Percentiles rank a stretch among this genome's conserved stretches.
phyloP scores from a whole-genome alignment of 805 yeast species.

The Ogataea methanolica region DNA sequence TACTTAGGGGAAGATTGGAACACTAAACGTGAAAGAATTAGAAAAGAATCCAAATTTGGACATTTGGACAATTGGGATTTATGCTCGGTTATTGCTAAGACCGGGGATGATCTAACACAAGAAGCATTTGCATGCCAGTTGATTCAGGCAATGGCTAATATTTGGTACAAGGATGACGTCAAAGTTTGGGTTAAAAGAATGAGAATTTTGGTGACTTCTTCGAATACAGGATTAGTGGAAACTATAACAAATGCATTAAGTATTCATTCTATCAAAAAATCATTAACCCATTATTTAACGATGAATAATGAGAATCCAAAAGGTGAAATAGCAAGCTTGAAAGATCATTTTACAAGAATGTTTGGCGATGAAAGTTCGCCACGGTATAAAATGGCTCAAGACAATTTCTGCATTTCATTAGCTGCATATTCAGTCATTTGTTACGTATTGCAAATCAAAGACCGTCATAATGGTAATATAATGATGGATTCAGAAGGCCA shows the following conservation, averaged over 20 bases:
- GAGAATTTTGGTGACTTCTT: constrained; percentile 88
- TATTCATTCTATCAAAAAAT: constrained; percentile 90
- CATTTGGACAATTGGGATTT: constrained; percentile 91
- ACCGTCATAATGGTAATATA: constrained; percentile 95
- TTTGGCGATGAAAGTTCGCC: constrained; percentile 61
- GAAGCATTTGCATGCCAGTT: constrained; percentile 97
- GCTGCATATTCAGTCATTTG: constrained; percentile 93
- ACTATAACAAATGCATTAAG: constrained; percentile 94
- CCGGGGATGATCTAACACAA: constrained; percentile 93
- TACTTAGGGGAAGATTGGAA: constrained; percentile 93
- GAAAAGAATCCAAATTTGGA: constrained; percentile 75
- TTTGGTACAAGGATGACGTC: constrained; percentile 70
- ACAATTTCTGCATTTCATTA: constrained; percentile 76
- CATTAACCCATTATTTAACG: constrained; percentile 72
- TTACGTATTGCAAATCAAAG: constrained; percentile 87
- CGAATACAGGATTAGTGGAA: constrained; percentile 88
- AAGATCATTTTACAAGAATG: constrained; percentile 72
- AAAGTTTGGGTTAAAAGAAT: constrained; percentile 89
- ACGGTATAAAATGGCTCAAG: constrained; percentile 70
- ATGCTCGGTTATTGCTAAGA: constrained; percentile 92
- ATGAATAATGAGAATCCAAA: constrained; percentile 64
- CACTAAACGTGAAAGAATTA: constrained; percentile 72
- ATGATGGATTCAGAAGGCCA: constrained; percentile 97
- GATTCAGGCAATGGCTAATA: constrained; percentile 77
- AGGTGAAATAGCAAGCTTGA: constrained; percentile 65